Percentiles rank a stretch among this genome's conserved stretches.
phyloP scores from a whole-genome alignment of 495 filamentous ascomycete genomes.

The Aspergillus sclerotioniger region DNA sequence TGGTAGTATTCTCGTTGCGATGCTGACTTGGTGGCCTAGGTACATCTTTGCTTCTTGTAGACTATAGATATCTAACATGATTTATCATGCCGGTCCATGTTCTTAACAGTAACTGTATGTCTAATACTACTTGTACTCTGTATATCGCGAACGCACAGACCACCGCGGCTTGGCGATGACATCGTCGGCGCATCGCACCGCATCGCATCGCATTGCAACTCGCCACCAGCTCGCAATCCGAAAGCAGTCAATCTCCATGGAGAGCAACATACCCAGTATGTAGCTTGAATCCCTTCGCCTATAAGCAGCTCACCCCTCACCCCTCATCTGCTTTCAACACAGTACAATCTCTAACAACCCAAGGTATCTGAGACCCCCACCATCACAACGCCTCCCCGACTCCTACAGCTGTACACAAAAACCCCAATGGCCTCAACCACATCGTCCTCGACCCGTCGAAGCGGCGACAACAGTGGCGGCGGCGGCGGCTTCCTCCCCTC shows the following conservation, averaged over 20 bases:
- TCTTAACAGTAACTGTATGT: not conserved
- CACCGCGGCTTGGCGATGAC: not conserved
- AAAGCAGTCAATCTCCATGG: too few relatives aligned
- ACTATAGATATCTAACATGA: not conserved
- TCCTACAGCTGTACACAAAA: too few relatives aligned
- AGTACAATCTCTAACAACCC: too few relatives aligned
- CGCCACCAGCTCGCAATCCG: too few relatives aligned
- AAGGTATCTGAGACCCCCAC: too few relatives aligned
- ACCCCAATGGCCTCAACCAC: conserved; percentile 12
- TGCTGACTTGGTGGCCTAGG: not conserved
- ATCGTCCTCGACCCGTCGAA: conserved; percentile 10
- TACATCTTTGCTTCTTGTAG: conserved; percentile 1
- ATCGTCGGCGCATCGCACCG: not conserved
- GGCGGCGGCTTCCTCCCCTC: conserved; percentile 51
- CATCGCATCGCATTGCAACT: not conserved
- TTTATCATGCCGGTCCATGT: not conserved
- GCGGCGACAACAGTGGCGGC: too few relatives aligned
- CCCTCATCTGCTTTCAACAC: too few relatives aligned
- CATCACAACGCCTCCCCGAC: too few relatives aligned
- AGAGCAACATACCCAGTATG: too few relatives aligned
- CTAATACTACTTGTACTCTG: not conserved
- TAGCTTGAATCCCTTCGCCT: too few relatives aligned
- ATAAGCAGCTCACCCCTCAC: too few relatives aligned
- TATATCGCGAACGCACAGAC: not conserved
- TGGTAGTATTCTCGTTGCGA: not conserved